Evolutionary conservation across 2,329 filamentous ascomycete species (phyloP).

Genomic region (Stylonectria norvegica): DNA sequence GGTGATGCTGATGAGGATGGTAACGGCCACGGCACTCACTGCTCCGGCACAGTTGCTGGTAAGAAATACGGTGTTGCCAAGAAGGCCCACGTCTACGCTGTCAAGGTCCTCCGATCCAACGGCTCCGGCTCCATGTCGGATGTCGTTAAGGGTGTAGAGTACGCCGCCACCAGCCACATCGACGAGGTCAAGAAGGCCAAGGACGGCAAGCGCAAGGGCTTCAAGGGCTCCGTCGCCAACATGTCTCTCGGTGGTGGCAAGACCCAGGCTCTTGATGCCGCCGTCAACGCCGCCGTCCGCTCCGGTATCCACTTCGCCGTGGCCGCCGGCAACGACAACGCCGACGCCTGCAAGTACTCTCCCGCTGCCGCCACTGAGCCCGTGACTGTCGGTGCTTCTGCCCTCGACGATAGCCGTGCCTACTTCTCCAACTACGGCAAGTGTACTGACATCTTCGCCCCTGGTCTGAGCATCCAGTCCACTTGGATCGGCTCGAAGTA

Average conservation of each 20-base stretch:
- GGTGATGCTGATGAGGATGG: constrained; percentile 87
- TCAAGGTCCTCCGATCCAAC: constrained; percentile 97
- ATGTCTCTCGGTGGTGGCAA: constrained; percentile 99
- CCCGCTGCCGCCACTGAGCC: constrained; percentile 88
- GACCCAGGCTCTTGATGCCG: constrained; percentile 83
- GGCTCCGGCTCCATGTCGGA: constrained; percentile 98
- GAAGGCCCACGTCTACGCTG: constrained; percentile 93
- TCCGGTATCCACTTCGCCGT: constrained; percentile 96
- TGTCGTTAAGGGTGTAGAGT: constrained; percentile 97
- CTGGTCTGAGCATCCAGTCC: constrained; percentile 92
- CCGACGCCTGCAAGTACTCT: constrained; percentile 98
- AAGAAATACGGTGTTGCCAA: constrained; percentile 99
- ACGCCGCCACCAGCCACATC: constrained; percentile 75
- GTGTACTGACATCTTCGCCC: constrained; percentile 99
- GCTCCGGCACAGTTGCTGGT: constrained; percentile 94
- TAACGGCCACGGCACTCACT: constrained; percentile 98
- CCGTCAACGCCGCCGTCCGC: constrained; percentile 89
- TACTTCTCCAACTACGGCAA: constrained; percentile 99
- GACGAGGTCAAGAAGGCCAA: constrained; percentile 75
- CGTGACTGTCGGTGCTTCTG: constrained; percentile 93
- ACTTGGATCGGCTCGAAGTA: constrained; percentile 98
- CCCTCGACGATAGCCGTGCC: constrained; percentile 88
- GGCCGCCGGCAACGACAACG: constrained; percentile 97
- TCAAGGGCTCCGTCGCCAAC: constrained; percentile 99
- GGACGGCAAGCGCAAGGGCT: constrained; percentile 86